Evolutionary conservation across 1,139 yeast species (phyloP), one percentile per base, ranked within the genome.

Genomic region (Yamadazyma blattariae): DNA sequence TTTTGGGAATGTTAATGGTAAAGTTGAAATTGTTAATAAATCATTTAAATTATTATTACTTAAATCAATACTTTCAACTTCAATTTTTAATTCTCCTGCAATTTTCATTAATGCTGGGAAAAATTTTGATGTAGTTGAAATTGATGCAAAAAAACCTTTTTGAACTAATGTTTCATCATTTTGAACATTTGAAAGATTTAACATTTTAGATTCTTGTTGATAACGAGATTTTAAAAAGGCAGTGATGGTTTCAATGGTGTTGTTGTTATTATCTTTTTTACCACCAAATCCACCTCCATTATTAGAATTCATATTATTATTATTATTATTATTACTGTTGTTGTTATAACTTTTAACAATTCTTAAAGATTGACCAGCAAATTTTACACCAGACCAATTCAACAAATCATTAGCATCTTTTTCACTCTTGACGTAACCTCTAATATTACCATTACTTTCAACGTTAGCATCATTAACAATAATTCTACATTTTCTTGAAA

Each of bases 41-140:
- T 87, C 95, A 27, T 63, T 61, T 29, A 90, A 59, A 39, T 73
- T 74, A 54, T 92, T 92, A 39, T 70, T 70, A 11, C 95, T 82
- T 34, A 92, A 66, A 54, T 85, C 88, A 13, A 92, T 79, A 41
- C 92, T 82, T 25, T 81, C 84, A 6, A 89, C 85, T 3, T 68
- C 68, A 12, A 73, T 45, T 30, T 72, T 72, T 29, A 67, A 52
- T 31, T 72, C 75, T 34, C 68, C 67, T 1, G 96, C 96, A 14
- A 94, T 64, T 54, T 85, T 88, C 88, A 92, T 80, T 46, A 92
- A 64, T 1, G 98, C 98, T 3, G 90, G 86, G 58, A 92, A 89
- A 73, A 90, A 82, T 57, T 90, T 90, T 12, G 94, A 74, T 1
- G 77, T 57, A 3, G 78, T 71, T 33, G 80, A 73, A 7, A 79